These are phyloP conservation scores for Monotropa hypopitys DNA, from an alignment of 179 eudicot species.

Conservation along the genomic window DNA sequence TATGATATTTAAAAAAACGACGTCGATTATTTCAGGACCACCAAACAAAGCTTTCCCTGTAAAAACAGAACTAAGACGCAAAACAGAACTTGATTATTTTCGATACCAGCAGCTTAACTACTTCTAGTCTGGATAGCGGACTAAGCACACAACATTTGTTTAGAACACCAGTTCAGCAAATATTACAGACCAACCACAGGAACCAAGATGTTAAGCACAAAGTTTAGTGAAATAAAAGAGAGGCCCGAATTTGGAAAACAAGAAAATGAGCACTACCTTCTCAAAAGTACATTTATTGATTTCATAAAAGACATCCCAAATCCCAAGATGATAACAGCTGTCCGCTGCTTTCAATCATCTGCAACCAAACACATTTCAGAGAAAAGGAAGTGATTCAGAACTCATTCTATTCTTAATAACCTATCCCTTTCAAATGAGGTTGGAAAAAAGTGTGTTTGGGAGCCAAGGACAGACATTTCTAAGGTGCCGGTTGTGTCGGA, in stretches of 20 bases:
- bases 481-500: background rate
- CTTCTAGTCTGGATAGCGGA: background rate
- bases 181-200: slow-evolving; percentile 8
- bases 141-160: background rate
- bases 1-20: too few relatives aligned
- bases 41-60: background rate
- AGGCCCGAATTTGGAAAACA: background rate
- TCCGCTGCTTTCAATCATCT: slow-evolving; percentile 14
- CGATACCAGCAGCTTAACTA: background rate
- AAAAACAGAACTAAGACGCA: background rate
- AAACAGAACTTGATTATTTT: slow-evolving; percentile 5
- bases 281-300: slow-evolving; percentile 1
- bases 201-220: background rate
- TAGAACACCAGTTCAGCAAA: background rate
- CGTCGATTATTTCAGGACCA: too few relatives aligned
- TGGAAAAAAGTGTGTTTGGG: background rate
- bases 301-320: background rate
- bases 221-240: background rate
- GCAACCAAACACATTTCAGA: slow-evolving; percentile 4
- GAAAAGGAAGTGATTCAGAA: background rate
- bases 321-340: background rate
- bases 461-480: background rate
- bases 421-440: background rate
- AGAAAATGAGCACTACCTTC: background rate
- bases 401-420: background rate